A percentile compares a stretch with the other conserved stretches of the same genome.
Conservation (phyloP, 352 stramenopile species). For the Pythium brassicae region DNA sequence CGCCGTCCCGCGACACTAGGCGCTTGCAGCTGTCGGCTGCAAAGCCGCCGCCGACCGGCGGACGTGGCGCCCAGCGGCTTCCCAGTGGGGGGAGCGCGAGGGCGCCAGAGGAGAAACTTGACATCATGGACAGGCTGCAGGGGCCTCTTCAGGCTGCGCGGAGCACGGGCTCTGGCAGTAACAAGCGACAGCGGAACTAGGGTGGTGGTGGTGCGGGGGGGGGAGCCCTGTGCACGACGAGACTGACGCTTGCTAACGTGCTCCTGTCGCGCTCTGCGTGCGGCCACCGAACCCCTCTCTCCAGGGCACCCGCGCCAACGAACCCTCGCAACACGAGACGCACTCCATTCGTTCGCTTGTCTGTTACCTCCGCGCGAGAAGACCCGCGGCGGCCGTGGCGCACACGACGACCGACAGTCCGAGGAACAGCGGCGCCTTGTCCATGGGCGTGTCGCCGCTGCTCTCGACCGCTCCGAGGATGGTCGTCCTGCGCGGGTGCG, state of each 20-base stretch:
- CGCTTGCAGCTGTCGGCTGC: neutral
- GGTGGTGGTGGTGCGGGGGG: neutral
- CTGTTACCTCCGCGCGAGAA: constrained; percentile 37
- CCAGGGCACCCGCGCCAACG: neutral
- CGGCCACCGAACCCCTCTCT: neutral
- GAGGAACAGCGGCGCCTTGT: constrained; percentile 33
- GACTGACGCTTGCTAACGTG: neutral
- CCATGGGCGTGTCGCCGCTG: neutral
- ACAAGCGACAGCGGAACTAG: constrained; percentile 11
- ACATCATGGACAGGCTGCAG: constrained; percentile 9
- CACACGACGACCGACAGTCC: constrained; percentile 51
- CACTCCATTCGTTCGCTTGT: neutral
- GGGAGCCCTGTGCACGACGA: neutral
- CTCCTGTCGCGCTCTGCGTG: neutral
- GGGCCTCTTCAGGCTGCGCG: constrained; percentile 9
- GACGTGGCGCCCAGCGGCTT: neutral
- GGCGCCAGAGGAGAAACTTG: constrained; percentile 1
- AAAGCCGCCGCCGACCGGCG: neutral
- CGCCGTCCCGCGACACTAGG: neutral
- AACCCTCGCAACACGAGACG: neutral
- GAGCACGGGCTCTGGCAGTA: neutral
- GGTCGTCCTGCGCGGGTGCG: constrained; percentile 10
- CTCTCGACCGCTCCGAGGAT: neutral
- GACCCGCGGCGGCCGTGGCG: constrained; percentile 33
- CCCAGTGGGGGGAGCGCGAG: neutral